phyloP scores from a whole-genome alignment of 345 rosid species.

The Eucalyptus pauciflora region DNA sequence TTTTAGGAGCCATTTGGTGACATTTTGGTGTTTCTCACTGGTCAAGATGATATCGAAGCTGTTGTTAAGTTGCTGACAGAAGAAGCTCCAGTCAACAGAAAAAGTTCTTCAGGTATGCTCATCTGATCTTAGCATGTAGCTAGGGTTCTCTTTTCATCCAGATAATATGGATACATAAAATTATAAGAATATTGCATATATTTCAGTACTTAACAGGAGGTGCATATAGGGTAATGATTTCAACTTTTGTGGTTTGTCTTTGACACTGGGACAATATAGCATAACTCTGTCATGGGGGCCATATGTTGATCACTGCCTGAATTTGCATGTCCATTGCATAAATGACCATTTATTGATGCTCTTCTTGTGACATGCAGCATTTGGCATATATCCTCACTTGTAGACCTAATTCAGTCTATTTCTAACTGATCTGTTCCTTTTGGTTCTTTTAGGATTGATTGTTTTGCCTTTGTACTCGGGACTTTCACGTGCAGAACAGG shows the following conservation, averaged over 20 bases:
- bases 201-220: background rate
- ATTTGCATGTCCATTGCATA: background rate
- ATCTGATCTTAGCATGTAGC: background rate
- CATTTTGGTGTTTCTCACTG: conserved; percentile 87
- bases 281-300: background rate
- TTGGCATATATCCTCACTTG: background rate
- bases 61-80: conserved; percentile 60
- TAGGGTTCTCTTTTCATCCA: background rate
- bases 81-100: conserved; percentile 50
- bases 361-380: background rate
- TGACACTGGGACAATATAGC: background rate
- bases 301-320: background rate
- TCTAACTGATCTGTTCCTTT: background rate
- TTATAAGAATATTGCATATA: background rate
- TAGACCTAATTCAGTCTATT: background rate
- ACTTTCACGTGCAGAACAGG: conserved; percentile 85
- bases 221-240: background rate
- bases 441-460: conserved; percentile 44
- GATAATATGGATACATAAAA: background rate
- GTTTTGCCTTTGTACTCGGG: conserved; percentile 82
- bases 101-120: conserved; percentile 53
- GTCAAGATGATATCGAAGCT: conserved; percentile 92
- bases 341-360: background rate
- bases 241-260: background rate
- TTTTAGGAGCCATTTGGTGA: conserved; percentile 80